Evolutionary conservation across 2,329 filamentous ascomycete genomes (phyloP).

Genomic region (Paecilomyces variotii): DNA sequence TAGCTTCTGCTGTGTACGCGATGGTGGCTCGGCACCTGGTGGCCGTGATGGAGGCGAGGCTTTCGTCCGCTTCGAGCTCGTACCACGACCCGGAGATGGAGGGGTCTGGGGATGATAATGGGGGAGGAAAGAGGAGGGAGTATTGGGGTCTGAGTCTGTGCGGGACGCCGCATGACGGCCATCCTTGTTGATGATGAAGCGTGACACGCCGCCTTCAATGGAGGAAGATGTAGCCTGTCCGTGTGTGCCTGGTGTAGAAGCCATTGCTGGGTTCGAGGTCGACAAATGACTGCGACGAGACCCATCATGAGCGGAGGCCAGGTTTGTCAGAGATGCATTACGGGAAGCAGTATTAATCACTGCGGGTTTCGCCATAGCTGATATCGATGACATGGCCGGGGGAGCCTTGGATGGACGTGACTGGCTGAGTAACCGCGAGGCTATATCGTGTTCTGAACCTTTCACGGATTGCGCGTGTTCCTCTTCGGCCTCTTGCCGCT

Average conservation of each 20-base stretch:
- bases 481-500: conserved; percentile 9
- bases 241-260: conserved; percentile 19
- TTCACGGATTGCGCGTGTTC: conserved; percentile 12
- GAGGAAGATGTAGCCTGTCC: conserved; percentile 38
- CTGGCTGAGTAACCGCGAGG: conserved; percentile 29
- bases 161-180: conserved; percentile 24
- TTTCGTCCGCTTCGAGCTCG: conserved; percentile 18
- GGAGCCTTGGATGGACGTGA: conserved; percentile 37
- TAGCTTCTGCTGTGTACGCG: conserved; percentile 42
- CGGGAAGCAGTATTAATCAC: conserved; percentile 26
- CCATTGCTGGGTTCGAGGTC: conserved; percentile 15
- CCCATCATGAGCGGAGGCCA: conserved; percentile 24
- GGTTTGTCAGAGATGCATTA: conserved; percentile 27
- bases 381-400: conserved; percentile 42
- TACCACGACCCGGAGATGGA: conserved; percentile 29
- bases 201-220: conserved; percentile 40
- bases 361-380: conserved; percentile 34
- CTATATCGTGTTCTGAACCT: conserved; percentile 25
- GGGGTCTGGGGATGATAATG: conserved; percentile 41
- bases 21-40: conserved; percentile 31
- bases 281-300: conserved; percentile 23
- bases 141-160: conserved; percentile 37
- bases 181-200: conserved; percentile 33
- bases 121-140: conserved; percentile 39
- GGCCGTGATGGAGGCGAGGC: conserved; percentile 26